Base-by-base conservation (phyloP, 208 protist species). In the Crithidia fasciculata region DNA sequence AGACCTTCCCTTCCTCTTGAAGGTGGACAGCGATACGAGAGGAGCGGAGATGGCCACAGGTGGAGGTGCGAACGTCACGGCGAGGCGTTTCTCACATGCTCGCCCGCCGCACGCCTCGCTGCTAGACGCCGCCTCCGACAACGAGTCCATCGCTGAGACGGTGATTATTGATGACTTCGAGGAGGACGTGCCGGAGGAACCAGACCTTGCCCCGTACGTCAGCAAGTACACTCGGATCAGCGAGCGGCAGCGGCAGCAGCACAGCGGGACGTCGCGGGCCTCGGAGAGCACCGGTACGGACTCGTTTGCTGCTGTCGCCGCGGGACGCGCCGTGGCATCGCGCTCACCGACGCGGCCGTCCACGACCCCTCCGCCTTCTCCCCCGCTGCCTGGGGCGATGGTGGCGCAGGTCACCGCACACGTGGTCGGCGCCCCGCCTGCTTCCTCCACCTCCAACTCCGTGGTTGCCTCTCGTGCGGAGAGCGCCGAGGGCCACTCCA, bases 81-180 rank as follows among this genome's bases (percentile, higher is more conserved):
- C 7, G 9, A 49, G 12, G 12, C 45, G 45, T 2, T 49, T 13
- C 9, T 13, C 45, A 0, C 9, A 13, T 49, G 9, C 45, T 8
- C 2, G 8, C 9, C 15, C 15, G 54, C 8, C 18, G 12, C 8
- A 4, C 18, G 36, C 13, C n/a, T 41, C 19, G 2, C n/a, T 43
- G 5, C 54, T n/a, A 7, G 65, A 50, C 9, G 65, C 41, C 18
- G 15, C 18, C n/a, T 63, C 68, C 0, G 49, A 60, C 36, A 59
- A 74, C n/a, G 61, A 58, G 47, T 80, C 67, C 36, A 36, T 53
- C n/a, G 44, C 45, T 3, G 74, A 80, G 49, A 80, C 74, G 37
- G 12, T 80, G 8, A 62, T 74, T 45, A 74, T 80, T 45, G 74
- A 80, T 8, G 68, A 80, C 68, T 71, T 70, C 55, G 62, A 55